Evolutionary conservation across 2,329 filamentous ascomycete genomes (phyloP).

Genomic region (Cryoendolithus antarcticus): DNA sequence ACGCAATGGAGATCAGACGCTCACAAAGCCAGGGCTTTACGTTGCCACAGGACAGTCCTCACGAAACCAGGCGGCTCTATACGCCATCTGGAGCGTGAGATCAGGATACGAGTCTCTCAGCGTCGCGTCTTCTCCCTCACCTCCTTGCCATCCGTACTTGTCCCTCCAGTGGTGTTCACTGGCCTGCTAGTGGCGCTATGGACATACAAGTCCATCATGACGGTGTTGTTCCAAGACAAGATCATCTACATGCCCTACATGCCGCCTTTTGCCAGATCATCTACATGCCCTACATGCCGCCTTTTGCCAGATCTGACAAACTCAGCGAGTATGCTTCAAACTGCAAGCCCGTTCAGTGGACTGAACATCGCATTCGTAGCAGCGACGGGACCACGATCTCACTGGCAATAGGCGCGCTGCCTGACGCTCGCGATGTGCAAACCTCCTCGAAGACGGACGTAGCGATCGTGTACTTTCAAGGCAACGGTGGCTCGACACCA

Average conservation of each 20-base stretch:
- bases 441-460: conserved; percentile 15
- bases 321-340: conserved; percentile 50
- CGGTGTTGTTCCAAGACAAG: conserved; percentile 66
- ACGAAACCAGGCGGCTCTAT: too few species aligned
- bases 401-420: conserved; percentile 38
- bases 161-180: conserved; percentile 55
- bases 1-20: too few species aligned
- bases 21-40: too few species aligned
- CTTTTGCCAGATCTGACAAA: conserved; percentile 53
- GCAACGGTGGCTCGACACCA: conserved; percentile 35
- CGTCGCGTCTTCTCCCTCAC: conserved; percentile 12
- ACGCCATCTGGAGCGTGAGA: too few species aligned
- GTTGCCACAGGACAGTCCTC: too few species aligned
- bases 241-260: too few species aligned
- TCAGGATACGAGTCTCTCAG: background rate
- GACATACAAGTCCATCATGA: conserved; percentile 55
- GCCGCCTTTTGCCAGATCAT: too few species aligned
- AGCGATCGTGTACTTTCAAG: conserved; percentile 38
- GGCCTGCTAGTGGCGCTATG: conserved; percentile 55
- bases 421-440: background rate
- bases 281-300: conserved; percentile 63
- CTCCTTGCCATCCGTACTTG: conserved; percentile 35
- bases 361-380: conserved; percentile 48
- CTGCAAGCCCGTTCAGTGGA: conserved; percentile 54
- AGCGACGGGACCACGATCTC: conserved; percentile 54